Evolutionary conservation across 768 basidiomycete genomes (phyloP), one percentile per base, ranked within the genome.

Genomic region (Trametes coccinea): DNA sequence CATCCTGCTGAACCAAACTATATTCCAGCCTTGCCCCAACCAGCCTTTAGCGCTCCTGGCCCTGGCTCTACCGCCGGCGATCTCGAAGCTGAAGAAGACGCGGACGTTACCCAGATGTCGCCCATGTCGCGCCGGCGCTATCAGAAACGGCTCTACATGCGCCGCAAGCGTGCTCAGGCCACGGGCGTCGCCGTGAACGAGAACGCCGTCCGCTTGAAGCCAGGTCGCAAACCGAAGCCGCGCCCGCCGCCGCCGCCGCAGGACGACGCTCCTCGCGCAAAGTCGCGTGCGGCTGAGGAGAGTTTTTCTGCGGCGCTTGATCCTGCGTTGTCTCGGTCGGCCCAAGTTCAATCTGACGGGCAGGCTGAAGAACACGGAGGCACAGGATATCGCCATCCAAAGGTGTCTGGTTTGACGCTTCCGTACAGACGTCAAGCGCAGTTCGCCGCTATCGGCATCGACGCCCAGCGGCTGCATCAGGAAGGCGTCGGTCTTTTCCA

Each of bases 61-160:
- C 22, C 8, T 22, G 22, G 13, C n/a, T 44, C 47, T 1, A 50
- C 64, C n/a, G 54, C 56, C 33, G 51, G 62, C 6, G 53, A 54
- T 13, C 22, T 22, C 22, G 22, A 22, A 22, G 40, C 49, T 9
- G 49, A 50, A 29, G 49, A 52, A n/a, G 48, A 49, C 11, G 45
- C 49, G 33, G 62, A 66, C 27, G 16, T 60, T 5, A 53, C 52
- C 1, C 48, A 50, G n/a, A 74, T 81, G 22, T 82, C 79, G 17
- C 84, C 85, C 1, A 67, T 65, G 1, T 77, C 81, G 8, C 84
- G 84, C 6, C 81, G 85, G 37, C 84, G 81, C n/a, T 63, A 83
- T 27, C 74, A 75, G 60, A 90, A 90, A 60, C 79, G 88, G 41
- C 74, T 91, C 5, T 82, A 88, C 64, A 91, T 91, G 90, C 84